Base-by-base conservation (phyloP, 805 yeast species). In the Kodamaea restingae region DNA sequence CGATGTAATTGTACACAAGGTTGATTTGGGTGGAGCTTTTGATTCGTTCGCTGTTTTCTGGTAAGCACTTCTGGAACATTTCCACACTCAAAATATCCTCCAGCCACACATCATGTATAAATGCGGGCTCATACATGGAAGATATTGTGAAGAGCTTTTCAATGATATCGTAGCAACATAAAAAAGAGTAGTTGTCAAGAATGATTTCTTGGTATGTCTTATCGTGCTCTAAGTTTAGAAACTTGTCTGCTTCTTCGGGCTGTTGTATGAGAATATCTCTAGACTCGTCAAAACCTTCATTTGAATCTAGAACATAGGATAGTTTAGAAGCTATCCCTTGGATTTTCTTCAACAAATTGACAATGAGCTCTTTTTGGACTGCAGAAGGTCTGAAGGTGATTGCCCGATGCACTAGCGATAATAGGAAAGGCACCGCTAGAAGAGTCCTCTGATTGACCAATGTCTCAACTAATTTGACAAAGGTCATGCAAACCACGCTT, bases 301-400 rank as follows among this genome's bases (percentile, higher is more conserved):
- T 48, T 3, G 56, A 51, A 26, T 61, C 64, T 12, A 65, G 46
- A 18, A 61, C 51, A 31, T 50, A 58, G 4, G 58, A 49, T 15
- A 52, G 54, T 14, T 46, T 41, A 3, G 35, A 18, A 18, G 58
- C 44, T 2, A 65, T 38, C 3, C 20, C 35, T 21, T 52, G 46
- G 5, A 58, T 40, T 15, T 33, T 37, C 6, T 30, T 33, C 3
- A 57, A 38, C n/a, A 61, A 41, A 2, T 29, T 25, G 15, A 39
- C 31, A 2, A 62, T 53, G 17, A 71, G 61, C 10, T 54, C 50
- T 26, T 50, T 57, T 15, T 62, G 64, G 1, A 81, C 67, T 1
- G 91, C 88, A 40, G 75, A 73, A 1, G 85, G 81, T 51, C 85
- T 66, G 56, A 79, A 85, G 15, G 58, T 67, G 4, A 82, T 55